Base-by-base conservation (phyloP, 179 eudicot species). In the Silene noctiflora region DNA sequence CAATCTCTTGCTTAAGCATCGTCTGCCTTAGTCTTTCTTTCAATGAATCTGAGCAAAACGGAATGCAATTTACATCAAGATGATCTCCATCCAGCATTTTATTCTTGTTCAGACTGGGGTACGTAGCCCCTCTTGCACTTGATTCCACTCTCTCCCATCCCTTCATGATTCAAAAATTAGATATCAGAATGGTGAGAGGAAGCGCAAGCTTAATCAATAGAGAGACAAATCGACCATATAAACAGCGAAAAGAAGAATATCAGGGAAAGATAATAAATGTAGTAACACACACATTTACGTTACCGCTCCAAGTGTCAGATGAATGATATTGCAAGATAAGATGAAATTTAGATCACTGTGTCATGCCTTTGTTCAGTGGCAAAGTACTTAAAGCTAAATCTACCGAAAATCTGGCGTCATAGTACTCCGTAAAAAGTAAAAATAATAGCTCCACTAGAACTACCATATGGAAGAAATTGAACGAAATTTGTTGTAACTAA, bases 1-100 rank as follows among this genome's bases (percentile, higher is more conserved):
- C 76, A 61, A 65, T 70, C 67, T 83, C 86, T 63, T 80, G 86
- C 61, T 74, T 33, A 22, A 83, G 76, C 83, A 83, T 83, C n/a
- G 71, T 80, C 76, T 83, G 75, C 78, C 74, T 83, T 42, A 83
- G 39, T 73, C 60, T 62, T 17, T 76, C 77, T 62, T 73, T 63
- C 14, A 76, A 79, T 27, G 76, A 46, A 74, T 69, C 81, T n/a
- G 76, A 22, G 61, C 12, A 69, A 42, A 35, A 69, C 13, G 64
- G 73, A 56, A 70, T 62, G 58, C 74, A 69, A 76, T 83, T 79
- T 48, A 72, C 72, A 76, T 83, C 85, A 68, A 76, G 16, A 61
- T 68, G 72, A 51, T 69, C 76, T 60, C 68, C 64, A 67, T 21
- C 27, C 39, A 75, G 81, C 82, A 82, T 82, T 22, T 75, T 78